Percentiles rank a stretch among this genome's conserved stretches.
phyloP scores from a whole-genome alignment of 140 eudicot genomes.

The Oenanthe javanica region DNA sequence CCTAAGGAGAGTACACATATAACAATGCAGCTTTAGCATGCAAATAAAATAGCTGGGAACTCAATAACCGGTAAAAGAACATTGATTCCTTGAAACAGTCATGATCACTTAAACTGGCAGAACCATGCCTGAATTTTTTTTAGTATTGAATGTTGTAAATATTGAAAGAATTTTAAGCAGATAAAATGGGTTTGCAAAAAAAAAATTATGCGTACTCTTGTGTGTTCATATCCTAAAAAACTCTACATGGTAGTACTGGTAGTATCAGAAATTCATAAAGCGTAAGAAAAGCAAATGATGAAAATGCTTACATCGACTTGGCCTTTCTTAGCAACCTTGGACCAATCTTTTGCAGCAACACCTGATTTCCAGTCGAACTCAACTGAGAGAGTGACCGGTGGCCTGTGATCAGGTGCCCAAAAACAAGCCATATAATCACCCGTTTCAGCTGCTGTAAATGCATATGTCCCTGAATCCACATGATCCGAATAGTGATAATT shows the following conservation, averaged over 20 bases:
- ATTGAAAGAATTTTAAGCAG: not conserved
- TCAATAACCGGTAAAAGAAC: not conserved
- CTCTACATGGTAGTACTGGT: not conserved
- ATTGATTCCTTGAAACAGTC: not conserved
- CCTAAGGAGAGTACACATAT: conserved; percentile 23
- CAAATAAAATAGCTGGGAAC: not conserved
- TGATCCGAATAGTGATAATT: conserved; percentile 44
- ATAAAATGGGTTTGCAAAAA: not conserved
- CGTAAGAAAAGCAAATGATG: not conserved
- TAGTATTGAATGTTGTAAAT: not conserved
- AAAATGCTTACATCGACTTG: conserved; percentile 48
- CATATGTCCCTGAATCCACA: conserved; percentile 44
- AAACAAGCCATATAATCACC: conserved; percentile 73
- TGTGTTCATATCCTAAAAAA: not conserved
- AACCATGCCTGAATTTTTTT: not conserved
- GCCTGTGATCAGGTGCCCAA: conserved; percentile 44
- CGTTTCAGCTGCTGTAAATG: conserved; percentile 47
- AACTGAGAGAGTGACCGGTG: conserved; percentile 24
- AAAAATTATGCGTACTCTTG: not conserved
- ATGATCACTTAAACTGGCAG: not conserved
- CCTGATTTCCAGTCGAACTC: conserved; percentile 74
- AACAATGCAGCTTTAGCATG: not conserved
- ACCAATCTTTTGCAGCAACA: conserved; percentile 63
- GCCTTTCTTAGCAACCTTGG: conserved; percentile 67
- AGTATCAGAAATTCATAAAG: not conserved